phyloP scores from a whole-genome alignment of 1,284 basidiomycete genomes.

The Rhodotorula sp. region DNA sequence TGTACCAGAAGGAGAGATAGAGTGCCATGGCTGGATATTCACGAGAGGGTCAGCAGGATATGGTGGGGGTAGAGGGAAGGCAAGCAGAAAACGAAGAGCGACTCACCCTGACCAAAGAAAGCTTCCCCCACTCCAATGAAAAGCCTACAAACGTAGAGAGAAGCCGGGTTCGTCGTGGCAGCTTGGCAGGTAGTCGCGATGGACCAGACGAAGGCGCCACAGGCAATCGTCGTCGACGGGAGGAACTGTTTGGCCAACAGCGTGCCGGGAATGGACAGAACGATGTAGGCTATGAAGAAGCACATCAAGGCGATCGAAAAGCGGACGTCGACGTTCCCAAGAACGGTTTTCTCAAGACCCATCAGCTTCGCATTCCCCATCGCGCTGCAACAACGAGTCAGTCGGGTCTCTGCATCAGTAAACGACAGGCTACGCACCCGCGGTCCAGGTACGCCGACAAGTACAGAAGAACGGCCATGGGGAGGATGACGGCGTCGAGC shows the following conservation, averaged over 20 bases:
- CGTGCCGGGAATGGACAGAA: constrained; percentile 45
- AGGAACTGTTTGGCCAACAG: constrained; percentile 45
- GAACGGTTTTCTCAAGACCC: constrained; percentile 47
- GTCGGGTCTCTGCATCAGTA: no score
- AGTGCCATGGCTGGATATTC: constrained; percentile 47
- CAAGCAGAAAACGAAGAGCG: constrained; percentile 6
- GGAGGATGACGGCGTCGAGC: constrained; percentile 50
- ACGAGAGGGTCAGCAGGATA: neutral
- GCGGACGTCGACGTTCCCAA: constrained; percentile 47
- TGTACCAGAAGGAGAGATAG: constrained; percentile 49
- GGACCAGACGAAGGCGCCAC: constrained; percentile 52
- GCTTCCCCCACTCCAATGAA: constrained; percentile 51
- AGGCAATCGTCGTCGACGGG: constrained; percentile 50
- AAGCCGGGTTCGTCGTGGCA: constrained; percentile 47
- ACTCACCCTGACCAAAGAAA: constrained; percentile 43
- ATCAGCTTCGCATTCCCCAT: constrained; percentile 48
- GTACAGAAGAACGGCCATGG: constrained; percentile 53
- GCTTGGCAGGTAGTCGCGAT: constrained; percentile 52
- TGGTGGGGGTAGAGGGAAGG: neutral
- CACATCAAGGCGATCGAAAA: constrained; percentile 51
- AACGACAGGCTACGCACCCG: neutral
- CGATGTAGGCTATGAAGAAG: constrained; percentile 47
- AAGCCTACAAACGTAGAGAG: constrained; percentile 49
- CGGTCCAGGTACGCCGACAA: constrained; percentile 53
- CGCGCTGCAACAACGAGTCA: neutral